Base-by-base conservation (phyloP, 2,329 filamentous ascomycete species). In the Chaetomium olivaceum region DNA sequence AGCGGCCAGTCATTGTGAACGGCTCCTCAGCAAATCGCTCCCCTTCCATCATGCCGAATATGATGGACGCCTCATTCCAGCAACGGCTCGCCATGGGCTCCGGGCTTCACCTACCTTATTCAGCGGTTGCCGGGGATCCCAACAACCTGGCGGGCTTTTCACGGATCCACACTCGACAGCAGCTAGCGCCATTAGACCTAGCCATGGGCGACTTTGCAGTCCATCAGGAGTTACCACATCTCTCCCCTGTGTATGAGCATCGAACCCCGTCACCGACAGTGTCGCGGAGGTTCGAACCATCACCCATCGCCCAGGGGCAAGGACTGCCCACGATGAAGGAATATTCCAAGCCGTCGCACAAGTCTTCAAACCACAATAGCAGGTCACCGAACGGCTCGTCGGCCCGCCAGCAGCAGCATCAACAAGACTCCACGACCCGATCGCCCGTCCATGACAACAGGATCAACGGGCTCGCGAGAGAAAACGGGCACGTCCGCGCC, bases 231-330 rank as follows among this genome's bases (percentile, higher is more conserved):
- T 73, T 80, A 58, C 80, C 82, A 51, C 83, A 83, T 70, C 80
- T 93, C 2, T 93, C 91, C 0, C 91, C 91, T 0, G 90, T 93
- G 0, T 90, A 89, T 62, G 91, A 93, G 77, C 84, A 85, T 6
- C 83, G 85, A n/a, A 90, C 88, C 0, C 89, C 90, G 2, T 91
- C 90, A 1, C 89, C 90, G 1, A 89, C 83, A 3, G 80, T 83
- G 14, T 79, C 80, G 63, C 82, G 88, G 62, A 87, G 83, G 57
- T 78, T 82, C 58, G 86, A 87, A 31, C 69, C 76, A 2, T 72
- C 76, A 11, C 52, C 59, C 4, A 51, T 60, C 25, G 31, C 56
- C 0, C 66, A 67, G 7, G 61, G 66, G 50, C 58, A 63, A 11
- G 67, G 62, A 46, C 36, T n/a, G 8, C 63, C 63, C 23, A 23